Evolutionary conservation across 768 basidiomycete species (phyloP), one percentile per base, ranked within the genome.

Genomic region (Leccinum broughii): DNA sequence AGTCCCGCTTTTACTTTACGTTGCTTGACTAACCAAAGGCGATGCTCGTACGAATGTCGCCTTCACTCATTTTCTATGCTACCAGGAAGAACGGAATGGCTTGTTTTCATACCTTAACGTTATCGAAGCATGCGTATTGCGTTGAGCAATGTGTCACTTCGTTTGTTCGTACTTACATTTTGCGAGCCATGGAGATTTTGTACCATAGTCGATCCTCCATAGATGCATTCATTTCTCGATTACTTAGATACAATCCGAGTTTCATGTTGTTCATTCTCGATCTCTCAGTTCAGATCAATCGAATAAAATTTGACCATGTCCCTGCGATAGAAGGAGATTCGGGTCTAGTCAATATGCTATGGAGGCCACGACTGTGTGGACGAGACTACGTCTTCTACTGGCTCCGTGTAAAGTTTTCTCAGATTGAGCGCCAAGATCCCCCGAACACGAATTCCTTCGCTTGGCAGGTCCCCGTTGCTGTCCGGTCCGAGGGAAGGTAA

Each of bases 1-100:
- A 60, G 56, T 58, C 52, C 65, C 64, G 66, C 61, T 59, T 35
- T 62, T 75, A 70, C 55, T 24, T 65, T 73, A 74, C 55, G 30
- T 58, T 58, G 50, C 62, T 59, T 55, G 51, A 64, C 71, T 74
- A 69, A 70, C 66, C 30, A 58, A 35, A 64, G 71, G 60, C 61
- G 53, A 57, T 58, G 7, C 61, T 62, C 62, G 49, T 63, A 72
- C 69, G 70, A 62, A 53, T 53, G 56, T 59, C 60, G 48, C 58
- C 59, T 63, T 57, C 49, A 56, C 55, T 37, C 52, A 51, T 62
- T 57, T 58, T 54, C 64, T 62, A 64, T 59, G 59, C 56, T 55
- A 55, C 57, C 54, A 41, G 39, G 46, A 62, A 64, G 61, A 68
- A 70, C 65, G 57, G 59, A 48, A 50, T 54, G 63, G 51, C 57